Percentiles rank a stretch among this genome's conserved stretches.
phyloP scores from a whole-genome alignment of 305 asterid species.

The Fraxinus paxiana region DNA sequence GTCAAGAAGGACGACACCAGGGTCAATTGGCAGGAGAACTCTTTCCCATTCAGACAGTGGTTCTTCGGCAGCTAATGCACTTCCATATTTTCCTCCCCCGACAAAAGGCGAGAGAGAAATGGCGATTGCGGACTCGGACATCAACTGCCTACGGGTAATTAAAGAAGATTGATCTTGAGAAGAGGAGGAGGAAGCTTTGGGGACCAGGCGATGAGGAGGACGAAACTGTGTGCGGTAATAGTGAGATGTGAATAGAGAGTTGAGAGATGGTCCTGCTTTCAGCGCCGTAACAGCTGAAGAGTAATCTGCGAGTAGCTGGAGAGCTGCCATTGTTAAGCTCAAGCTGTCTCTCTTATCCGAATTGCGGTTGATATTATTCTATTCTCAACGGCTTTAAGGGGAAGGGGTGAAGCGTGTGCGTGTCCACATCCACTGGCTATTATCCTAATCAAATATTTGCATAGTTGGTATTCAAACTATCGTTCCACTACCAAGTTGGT shows the following conservation, averaged over 20 bases:
- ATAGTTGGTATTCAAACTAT: background rate
- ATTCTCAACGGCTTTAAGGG: background rate
- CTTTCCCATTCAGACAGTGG: conserved; percentile 85
- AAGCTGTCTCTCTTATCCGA: background rate
- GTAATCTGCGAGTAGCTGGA: conserved; percentile 19
- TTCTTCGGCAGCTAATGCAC: conserved; percentile 53
- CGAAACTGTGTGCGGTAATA: background rate
- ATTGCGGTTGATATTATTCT: background rate
- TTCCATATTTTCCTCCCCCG: conserved; percentile 19
- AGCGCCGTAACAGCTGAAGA: conserved; percentile 8
- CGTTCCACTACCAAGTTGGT: background rate
- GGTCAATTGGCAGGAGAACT: conserved; percentile 77
- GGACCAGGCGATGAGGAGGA: conserved; percentile 12
- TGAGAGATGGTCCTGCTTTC: background rate
- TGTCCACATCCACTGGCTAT: background rate
- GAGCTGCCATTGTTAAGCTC: conserved; percentile 18
- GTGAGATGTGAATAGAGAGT: conserved; percentile 2
- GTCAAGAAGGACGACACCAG: conserved; percentile 90
- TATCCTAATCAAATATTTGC: background rate
- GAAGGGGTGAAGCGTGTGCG: background rate
- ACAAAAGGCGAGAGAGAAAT: conserved; percentile 37
- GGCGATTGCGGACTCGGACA: conserved; percentile 49
- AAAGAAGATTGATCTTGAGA: conserved; percentile 18
- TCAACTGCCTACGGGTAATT: conserved; percentile 56
- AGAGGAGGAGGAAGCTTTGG: conserved; percentile 26